Base-by-base conservation (phyloP, 2,329 filamentous ascomycete genomes). In the Monosporascus sp. region DNA sequence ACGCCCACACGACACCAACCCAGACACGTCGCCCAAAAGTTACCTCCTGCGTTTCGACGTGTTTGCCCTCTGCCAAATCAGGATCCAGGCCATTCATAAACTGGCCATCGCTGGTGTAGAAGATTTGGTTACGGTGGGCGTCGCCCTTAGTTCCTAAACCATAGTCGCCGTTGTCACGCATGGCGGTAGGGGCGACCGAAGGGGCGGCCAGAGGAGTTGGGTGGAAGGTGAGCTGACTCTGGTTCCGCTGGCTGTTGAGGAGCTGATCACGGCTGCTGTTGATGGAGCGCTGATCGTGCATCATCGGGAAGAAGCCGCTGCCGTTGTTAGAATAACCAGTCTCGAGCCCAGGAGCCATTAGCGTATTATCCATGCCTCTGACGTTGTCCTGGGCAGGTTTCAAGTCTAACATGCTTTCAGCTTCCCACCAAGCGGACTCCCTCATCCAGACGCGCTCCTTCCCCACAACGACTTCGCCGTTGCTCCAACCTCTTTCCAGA, bases 351-450 rank as follows among this genome's bases (percentile, higher is more conserved):
- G 78, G 77, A 27, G 72, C 65, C 55, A 70, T 65, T 53, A 63
- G 61, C 20, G 71, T 65, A 48, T 68, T 66, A 48, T 65, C 59
- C 64, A 69, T 64, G 38, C 58, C 57, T 39, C 58, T 54, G 37
- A 62, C 57, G 45, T 70, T 70, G 41, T 61, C 61, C 31, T 84
- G 81, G 50, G 80, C 76, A 1, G 86, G 83, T 71, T 94, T 93
- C 63, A 95, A 78, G 65, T 99, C 94, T 27, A 97, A 85, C 88
- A 97, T 96, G 56, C 83, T 89, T 73, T 99, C 94, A 5, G 92
- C 93, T 71, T 97, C 93, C 93, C 93, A 97, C 93, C 94, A 99
- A 2, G 92, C 89, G 53, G 77, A 81, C 71, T 99, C 94, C 49
- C 93, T 84, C 77, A 97, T 92, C 94, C 94, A 99, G 43, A 99